Percentiles rank a stretch among this genome's conserved stretches.
Conservation (phyloP, 495 filamentous ascomycete species). For the Daldinia vernicosa region DNA sequence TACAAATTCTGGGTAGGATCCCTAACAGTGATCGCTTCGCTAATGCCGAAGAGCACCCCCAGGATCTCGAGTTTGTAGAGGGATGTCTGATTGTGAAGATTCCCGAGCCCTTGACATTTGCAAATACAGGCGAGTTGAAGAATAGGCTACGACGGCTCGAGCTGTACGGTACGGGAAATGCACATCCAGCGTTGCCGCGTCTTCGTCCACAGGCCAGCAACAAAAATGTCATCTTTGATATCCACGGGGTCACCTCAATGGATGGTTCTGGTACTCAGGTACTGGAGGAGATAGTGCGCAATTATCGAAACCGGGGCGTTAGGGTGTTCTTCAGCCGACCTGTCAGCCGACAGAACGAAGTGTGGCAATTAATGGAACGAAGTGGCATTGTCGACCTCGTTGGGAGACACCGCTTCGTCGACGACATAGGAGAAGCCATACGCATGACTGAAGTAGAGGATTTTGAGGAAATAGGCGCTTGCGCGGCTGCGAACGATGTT, state of each 20-base stretch:
- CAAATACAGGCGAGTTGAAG: conserved; percentile 94
- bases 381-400: conserved; percentile 85
- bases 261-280: conserved; percentile 95
- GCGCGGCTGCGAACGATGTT: conserved; percentile 33
- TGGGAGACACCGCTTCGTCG: conserved; percentile 78
- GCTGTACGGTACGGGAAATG: conserved; percentile 81
- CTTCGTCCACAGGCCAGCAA: conserved; percentile 77
- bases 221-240: conserved; percentile 92
- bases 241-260: conserved; percentile 91
- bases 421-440: conserved; percentile 83
- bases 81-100: conserved; percentile 96
- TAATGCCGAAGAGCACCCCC: conserved; percentile 83
- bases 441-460: conserved; percentile 77
- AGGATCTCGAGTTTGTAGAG: conserved; percentile 85
- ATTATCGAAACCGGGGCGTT: conserved; percentile 75
- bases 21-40: conserved; percentile 85
- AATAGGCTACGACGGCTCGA: conserved; percentile 83
- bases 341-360: conserved; percentile 65
- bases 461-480: conserved; percentile 37
- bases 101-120: conserved; percentile 94
- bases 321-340: conserved; percentile 89
- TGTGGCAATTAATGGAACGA: conserved; percentile 76
- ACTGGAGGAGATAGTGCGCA: conserved; percentile 83
- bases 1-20: conserved; percentile 94
- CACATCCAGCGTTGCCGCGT: conserved; percentile 86